These are phyloP conservation scores for Coemansia sp. DNA, from an alignment of 192 early-diverging fungal genomes.

Conservation along the genomic window DNA sequence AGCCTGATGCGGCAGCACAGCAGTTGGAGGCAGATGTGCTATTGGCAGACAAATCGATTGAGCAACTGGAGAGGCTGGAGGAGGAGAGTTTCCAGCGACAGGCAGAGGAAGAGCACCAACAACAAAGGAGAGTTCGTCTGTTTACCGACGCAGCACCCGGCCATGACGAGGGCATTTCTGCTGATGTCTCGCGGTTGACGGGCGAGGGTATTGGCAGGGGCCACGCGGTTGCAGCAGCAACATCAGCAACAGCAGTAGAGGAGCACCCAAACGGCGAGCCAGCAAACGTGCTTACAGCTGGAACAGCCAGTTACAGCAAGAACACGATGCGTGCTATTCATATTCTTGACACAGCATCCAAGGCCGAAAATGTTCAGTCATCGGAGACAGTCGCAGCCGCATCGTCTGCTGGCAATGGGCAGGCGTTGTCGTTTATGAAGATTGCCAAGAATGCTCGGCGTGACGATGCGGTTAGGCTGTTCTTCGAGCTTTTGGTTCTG, in stretches of 20 bases:
- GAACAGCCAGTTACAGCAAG: slow-evolving; percentile 54
- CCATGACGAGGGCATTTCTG: slow-evolving; percentile 28
- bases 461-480: slow-evolving; percentile 74
- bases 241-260: background rate
- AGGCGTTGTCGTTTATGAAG: slow-evolving; percentile 34
- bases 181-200: slow-evolving; percentile 10
- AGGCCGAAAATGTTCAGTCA: slow-evolving; percentile 20
- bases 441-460: slow-evolving; percentile 55
- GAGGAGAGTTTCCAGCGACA: slow-evolving; percentile 52
- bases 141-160: slow-evolving; percentile 34
- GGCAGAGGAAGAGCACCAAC: slow-evolving; percentile 26
- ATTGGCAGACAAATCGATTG: slow-evolving; percentile 46
- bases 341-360: slow-evolving; percentile 55
- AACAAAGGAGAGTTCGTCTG: slow-evolving; percentile 26
- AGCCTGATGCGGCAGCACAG: slow-evolving; percentile 20
- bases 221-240: background rate
- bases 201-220: background rate
- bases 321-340: slow-evolving; percentile 65
- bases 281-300: background rate
- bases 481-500: slow-evolving; percentile 91
- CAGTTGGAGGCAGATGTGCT: slow-evolving; percentile 28
- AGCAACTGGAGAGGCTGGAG: slow-evolving; percentile 49
- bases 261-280: background rate
- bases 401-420: background rate
- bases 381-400: slow-evolving; percentile 10